phyloP scores from a whole-genome alignment of 805 yeast species.

The Tetrapisispora namnaoensis region DNA sequence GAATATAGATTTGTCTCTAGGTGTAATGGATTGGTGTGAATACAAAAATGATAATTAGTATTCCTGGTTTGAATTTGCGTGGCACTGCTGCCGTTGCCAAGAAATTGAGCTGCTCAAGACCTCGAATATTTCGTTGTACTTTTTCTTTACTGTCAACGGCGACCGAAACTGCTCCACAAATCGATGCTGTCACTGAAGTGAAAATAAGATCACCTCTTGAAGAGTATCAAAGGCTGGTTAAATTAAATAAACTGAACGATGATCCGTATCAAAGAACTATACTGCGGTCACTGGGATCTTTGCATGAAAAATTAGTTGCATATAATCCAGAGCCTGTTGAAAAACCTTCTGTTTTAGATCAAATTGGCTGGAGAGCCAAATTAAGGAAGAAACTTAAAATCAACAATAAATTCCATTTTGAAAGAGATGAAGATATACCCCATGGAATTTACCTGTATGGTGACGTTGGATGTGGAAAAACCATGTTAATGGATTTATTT shows the following conservation, averaged over 20 bases:
- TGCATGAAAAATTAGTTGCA: constrained; percentile 43
- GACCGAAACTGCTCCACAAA: not conserved
- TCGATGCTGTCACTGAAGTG: not conserved
- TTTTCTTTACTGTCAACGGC: not conserved
- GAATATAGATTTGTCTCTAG: too few species aligned
- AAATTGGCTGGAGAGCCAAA: constrained; percentile 36
- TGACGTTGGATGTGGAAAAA: constrained; percentile 97
- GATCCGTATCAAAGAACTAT: constrained; percentile 77
- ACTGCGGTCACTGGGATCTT: constrained; percentile 46
- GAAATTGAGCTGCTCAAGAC: too few species aligned
- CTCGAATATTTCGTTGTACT: not conserved
- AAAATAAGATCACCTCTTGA: constrained; percentile 35
- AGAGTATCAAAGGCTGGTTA: constrained; percentile 41
- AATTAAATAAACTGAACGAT: constrained; percentile 45
- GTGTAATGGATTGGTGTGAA: not conserved
- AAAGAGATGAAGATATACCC: constrained; percentile 36
- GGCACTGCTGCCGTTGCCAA: not conserved
- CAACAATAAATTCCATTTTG: constrained; percentile 7
- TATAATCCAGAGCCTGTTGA: constrained; percentile 57
- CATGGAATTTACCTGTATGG: constrained; percentile 89
- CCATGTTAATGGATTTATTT: constrained; percentile 95
- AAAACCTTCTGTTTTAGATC: constrained; percentile 41
- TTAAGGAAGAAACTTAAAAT: constrained; percentile 3
- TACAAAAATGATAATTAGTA: not conserved
- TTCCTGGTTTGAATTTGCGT: not conserved